Evolutionary conservation across 2,329 filamentous ascomycete species (phyloP).

Genomic region (Leptographium radiaticola): DNA sequence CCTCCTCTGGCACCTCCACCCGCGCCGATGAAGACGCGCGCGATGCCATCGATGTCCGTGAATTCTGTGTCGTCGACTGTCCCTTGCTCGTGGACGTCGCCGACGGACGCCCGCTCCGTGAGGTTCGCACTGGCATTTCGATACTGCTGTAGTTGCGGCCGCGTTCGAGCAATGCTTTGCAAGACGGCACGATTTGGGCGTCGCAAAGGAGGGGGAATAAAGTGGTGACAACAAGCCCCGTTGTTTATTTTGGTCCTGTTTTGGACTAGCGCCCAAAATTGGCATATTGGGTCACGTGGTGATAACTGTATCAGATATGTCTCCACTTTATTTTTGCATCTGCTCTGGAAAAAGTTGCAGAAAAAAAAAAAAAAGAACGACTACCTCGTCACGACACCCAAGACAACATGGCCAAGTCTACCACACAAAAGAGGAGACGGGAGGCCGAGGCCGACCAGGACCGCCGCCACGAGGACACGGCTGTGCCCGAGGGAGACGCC

Average conservation of each 20-base stretch:
- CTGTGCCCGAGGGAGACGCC: neutral
- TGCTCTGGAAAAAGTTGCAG: neutral
- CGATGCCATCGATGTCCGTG: slow-evolving; percentile 32
- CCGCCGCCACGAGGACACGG: slow-evolving; percentile 10
- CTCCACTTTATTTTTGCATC: slow-evolving; percentile 3
- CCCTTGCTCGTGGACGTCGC: slow-evolving; percentile 25
- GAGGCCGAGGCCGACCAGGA: slow-evolving; percentile 21
- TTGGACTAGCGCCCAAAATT: slow-evolving; percentile 4
- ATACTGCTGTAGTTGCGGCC: neutral
- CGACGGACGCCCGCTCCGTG: slow-evolving; percentile 31
- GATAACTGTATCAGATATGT: slow-evolving; percentile 5
- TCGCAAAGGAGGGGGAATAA: neutral
- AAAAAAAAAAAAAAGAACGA: neutral
- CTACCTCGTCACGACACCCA: neutral
- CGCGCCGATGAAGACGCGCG: slow-evolving; percentile 29
- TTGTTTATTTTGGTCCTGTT: slow-evolving; percentile 11
- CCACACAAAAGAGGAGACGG: slow-evolving; percentile 21
- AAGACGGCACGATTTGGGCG: neutral
- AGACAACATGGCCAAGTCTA: slow-evolving; percentile 15
- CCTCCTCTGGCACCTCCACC: slow-evolving; percentile 54
- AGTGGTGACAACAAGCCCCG: neutral
- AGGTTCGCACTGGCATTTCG: slow-evolving; percentile 37
- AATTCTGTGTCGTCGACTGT: slow-evolving; percentile 22
- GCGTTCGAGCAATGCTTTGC: neutral
- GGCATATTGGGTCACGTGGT: slow-evolving; percentile 2